Evolutionary conservation across 2,329 filamentous ascomycete species (phyloP).

Genomic region (Phialophora macrospora): DNA sequence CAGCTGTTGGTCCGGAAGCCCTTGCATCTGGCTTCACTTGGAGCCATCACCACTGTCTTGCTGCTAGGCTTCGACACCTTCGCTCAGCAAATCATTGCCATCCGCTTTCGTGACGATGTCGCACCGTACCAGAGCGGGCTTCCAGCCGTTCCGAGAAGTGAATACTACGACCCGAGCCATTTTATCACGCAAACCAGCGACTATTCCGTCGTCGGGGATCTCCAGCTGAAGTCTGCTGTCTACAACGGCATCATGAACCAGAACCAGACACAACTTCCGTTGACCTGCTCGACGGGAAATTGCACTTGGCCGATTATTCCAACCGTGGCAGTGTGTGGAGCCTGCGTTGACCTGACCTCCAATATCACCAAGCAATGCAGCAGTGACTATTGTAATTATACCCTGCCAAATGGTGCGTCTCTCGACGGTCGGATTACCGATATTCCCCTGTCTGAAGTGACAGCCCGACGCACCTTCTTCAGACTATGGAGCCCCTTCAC

Average conservation of each 20-base stretch:
- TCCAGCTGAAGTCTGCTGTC: background rate
- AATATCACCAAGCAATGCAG: background rate
- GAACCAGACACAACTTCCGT: background rate
- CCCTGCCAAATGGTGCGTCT: slow-evolving; percentile 1
- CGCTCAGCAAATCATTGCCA: slow-evolving; percentile 1
- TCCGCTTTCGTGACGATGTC: slow-evolving; percentile 7
- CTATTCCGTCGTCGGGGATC: background rate
- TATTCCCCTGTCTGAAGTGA: background rate
- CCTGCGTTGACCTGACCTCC: background rate
- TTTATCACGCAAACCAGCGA: slow-evolving; percentile 1
- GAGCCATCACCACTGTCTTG: background rate
- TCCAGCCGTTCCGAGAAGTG: background rate
- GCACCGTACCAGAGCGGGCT: background rate
- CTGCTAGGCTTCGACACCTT: slow-evolving; percentile 3
- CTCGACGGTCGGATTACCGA: slow-evolving; percentile 1
- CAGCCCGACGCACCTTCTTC: slow-evolving; percentile 5
- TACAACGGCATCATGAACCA: slow-evolving; percentile 10
- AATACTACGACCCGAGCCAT: slow-evolving; percentile 6
- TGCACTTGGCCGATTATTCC: slow-evolving; percentile 5
- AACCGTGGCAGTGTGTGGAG: slow-evolving; percentile 6
- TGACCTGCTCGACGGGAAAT: slow-evolving; percentile 4
- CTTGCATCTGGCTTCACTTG: slow-evolving; percentile 4
- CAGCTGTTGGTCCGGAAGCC: slow-evolving; percentile 2
- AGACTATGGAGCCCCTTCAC: background rate
- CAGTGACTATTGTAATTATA: slow-evolving; percentile 1